Base-by-base conservation (phyloP, 2,329 filamentous ascomycete genomes). In the Calonectria pauciramosa region DNA sequence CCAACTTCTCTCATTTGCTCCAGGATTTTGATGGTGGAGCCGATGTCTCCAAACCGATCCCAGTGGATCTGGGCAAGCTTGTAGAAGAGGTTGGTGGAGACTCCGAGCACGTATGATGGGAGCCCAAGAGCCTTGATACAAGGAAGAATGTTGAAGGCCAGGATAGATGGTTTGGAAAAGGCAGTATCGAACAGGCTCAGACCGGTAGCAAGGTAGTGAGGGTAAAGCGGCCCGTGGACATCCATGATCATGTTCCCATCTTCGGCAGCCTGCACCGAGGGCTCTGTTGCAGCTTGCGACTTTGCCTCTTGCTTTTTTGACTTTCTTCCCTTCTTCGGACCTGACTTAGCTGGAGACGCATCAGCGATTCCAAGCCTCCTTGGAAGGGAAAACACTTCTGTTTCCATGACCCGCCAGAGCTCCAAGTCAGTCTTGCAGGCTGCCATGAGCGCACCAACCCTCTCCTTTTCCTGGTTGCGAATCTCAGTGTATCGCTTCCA, bases 101-200 rank as follows among this genome's bases (percentile, higher is more conserved):
- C 93, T 63, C 94, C 94, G 0, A 96, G 89, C 9, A 95, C 92
- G 80, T 93, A 95, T 0, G 93, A 93, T 1, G 91, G 90, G 1
- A 94, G 88, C 2, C 94, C 94, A 0, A 95, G 87, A 56, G 89
- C 87, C 81, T 94, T 94, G 79, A 96, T 86, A 10, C 90, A 89
- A 0, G 94, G 93, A 0, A 96, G 86, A 32, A 96, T 84, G 56
- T 88, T 88, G 56, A 94, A 88, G 0, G 88, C 87, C 0, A 94
- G 86, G 0, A 89, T 87, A 1, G 94, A 95, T 0, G 90, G 85
- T 14, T 86, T 88, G 13, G 81, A 75, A 73, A 94, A 96, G 1
- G 87, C 86, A 2, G 85, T 86, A 77, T 92, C 89, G 4, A 95
- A 86, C 1, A 91, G 87, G 1, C 87, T 85, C 20, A 94, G 86